A percentile compares a stretch with the other conserved stretches of the same genome.
These are phyloP conservation scores for Colletotrichum musae DNA, from an alignment of 2,329 filamentous ascomycete genomes.

Conservation along the genomic window DNA sequence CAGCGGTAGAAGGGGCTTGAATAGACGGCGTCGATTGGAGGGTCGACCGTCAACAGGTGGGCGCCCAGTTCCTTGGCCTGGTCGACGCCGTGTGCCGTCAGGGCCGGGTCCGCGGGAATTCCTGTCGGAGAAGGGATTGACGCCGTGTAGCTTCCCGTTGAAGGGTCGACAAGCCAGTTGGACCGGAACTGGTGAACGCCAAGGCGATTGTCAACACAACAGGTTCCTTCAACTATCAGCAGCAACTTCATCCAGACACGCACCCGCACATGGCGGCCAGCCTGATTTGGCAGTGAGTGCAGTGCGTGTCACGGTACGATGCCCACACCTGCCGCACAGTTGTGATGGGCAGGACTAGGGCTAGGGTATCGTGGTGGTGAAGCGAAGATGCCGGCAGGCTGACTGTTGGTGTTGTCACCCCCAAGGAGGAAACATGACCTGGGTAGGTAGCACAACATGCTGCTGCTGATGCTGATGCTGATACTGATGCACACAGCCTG, in stretches of 20 bases:
- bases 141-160: constrained; percentile 83
- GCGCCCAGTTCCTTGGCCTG: constrained; percentile 84
- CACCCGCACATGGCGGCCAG: no score
- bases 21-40: constrained; percentile 83
- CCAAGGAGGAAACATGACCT: constrained; percentile 25
- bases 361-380: constrained; percentile 7
- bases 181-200: constrained; percentile 79
- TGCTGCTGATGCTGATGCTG: no score
- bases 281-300: not conserved
- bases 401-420: constrained; percentile 18
- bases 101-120: constrained; percentile 87
- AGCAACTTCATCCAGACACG: no score
- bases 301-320: not conserved
- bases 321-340: not conserved
- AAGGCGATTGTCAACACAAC: constrained; percentile 30
- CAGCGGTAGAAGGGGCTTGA: constrained; percentile 90
- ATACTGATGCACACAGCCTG: no score
- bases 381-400: not conserved
- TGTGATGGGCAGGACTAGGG: not conserved
- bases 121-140: constrained; percentile 86
- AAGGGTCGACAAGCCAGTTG: constrained; percentile 88
- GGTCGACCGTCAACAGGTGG: constrained; percentile 73
- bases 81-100: constrained; percentile 87
- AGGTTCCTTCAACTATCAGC: constrained; percentile 23
- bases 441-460: not conserved